Evolutionary conservation across 148 eudicot genomes (phyloP), one percentile per base, ranked within the genome.

Genomic region (Rhododendron griersonianum): DNA sequence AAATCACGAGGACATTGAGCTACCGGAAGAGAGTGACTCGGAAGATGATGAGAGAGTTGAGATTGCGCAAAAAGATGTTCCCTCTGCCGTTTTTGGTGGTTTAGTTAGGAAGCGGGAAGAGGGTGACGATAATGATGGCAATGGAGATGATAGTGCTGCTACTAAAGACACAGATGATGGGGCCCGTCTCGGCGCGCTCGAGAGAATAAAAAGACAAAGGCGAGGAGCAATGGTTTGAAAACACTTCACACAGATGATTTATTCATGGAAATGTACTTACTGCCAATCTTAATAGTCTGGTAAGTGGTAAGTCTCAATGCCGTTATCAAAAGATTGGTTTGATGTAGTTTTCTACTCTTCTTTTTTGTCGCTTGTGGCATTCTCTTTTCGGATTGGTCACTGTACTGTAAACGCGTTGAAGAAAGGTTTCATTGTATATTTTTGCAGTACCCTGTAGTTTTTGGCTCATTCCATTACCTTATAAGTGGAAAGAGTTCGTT

Each of bases 11-110:
- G 99, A 94, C 55, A 95, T 97, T 2, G 99, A 97, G 81, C 91
- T 95, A 1, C 98, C 98, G 0, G 99, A 95, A 5, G 98, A 92
- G 83, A 93, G 95, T 50, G 96, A 93, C 10, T 89, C 91, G 14
- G 95, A 89, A 78, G 94, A 90, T 79, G 95, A 88, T 18, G 94
- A 83, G 35, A 93, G 82, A 35, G 94, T 95, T 15, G 94, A 94
- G 86, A 94, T 97, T 76, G 87, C 95, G 21, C 98, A 93, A 57
- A 95, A 93, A 84, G 95, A 94, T 37, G 94, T 96, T 33, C 99
- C 99, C 0, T 78, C 85, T 67, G 95, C 99, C 1, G 99, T 95
- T 6, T 97, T 93, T 90, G 99, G 99, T 74, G 96, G 98, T 15
- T 85, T 96, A 87, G 94, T 89, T 45, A 87, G 93, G 71, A 97